phyloP scores from a whole-genome alignment of 768 basidiomycete genomes.

The Rhodotorula taiwanensis region DNA sequence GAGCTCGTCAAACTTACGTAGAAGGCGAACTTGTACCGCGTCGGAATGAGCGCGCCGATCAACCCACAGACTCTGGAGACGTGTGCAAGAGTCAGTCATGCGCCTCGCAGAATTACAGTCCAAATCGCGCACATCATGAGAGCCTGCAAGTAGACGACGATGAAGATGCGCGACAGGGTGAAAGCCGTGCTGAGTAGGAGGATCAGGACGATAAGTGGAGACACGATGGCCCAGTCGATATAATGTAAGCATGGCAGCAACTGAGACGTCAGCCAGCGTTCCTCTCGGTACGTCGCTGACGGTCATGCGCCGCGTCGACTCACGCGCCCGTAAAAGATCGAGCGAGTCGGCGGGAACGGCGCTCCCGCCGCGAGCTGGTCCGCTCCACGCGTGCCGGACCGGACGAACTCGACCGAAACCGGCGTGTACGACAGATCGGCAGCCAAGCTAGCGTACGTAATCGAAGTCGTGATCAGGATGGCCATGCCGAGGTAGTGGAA shows the following conservation, averaged over 20 bases:
- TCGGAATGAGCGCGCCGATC: slow-evolving; percentile 16
- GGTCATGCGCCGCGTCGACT: not conserved
- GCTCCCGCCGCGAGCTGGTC: slow-evolving; percentile 6
- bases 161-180: slow-evolving; percentile 20
- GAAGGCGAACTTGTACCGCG: slow-evolving; percentile 8
- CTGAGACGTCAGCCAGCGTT: not conserved
- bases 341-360: slow-evolving; percentile 8
- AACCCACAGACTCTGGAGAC: slow-evolving; percentile 5
- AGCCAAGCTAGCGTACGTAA: slow-evolving; percentile 10
- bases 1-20: not conserved
- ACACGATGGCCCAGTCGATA: slow-evolving; percentile 11
- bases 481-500: slow-evolving; percentile 21
- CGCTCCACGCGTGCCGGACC: slow-evolving; percentile 8
- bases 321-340: slow-evolving; percentile 16
- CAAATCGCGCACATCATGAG: not conserved
- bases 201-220: slow-evolving; percentile 18
- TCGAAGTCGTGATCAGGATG: slow-evolving; percentile 6
- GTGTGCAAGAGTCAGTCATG: too few species aligned
- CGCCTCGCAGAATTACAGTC: not conserved
- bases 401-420: slow-evolving; percentile 19
- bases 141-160: slow-evolving; percentile 11
- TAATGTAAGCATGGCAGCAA: not conserved
- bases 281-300: too few species aligned
- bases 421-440: slow-evolving; percentile 9
- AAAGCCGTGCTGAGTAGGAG: slow-evolving; percentile 18